phyloP scores from a whole-genome alignment of 2,329 filamentous ascomycete genomes.

The Triangularia setosa region DNA sequence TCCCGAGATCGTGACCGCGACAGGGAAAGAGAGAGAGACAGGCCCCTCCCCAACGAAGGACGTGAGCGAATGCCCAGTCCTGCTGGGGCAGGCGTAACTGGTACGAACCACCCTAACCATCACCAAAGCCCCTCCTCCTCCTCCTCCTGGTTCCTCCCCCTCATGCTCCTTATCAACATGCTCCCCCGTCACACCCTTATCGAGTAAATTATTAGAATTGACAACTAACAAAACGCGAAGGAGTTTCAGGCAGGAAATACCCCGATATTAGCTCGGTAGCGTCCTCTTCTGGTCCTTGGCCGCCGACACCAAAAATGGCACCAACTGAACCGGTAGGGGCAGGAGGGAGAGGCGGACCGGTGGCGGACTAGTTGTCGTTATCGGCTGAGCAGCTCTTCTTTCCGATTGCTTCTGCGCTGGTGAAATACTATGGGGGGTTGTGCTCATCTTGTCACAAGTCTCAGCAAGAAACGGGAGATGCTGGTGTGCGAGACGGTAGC shows the following conservation, averaged over 20 bases:
- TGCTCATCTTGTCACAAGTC: neutral
- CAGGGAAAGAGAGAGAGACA: constrained; percentile 28
- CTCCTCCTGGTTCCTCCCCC: neutral
- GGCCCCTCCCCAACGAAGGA: neutral
- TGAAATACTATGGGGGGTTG: neutral
- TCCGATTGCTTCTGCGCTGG: neutral
- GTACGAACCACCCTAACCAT: neutral
- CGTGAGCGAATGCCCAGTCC: constrained; percentile 26
- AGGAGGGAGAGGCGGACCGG: neutral
- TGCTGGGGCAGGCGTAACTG: constrained; percentile 26
- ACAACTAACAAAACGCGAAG: neutral
- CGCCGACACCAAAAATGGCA: neutral
- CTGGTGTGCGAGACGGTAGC: neutral
- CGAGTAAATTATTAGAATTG: neutral
- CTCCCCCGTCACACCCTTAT: neutral
- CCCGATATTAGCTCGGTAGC: neutral
- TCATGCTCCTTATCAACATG: neutral
- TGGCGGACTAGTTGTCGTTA: neutral
- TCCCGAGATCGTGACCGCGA: constrained; percentile 28
- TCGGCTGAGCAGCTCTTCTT: neutral
- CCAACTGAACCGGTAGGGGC: neutral
- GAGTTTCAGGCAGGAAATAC: neutral
- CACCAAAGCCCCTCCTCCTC: neutral
- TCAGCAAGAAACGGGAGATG: neutral
- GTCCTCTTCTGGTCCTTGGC: neutral